Base-by-base conservation (phyloP, 1,139 yeast genomes). In the Petasospora fabianii region DNA sequence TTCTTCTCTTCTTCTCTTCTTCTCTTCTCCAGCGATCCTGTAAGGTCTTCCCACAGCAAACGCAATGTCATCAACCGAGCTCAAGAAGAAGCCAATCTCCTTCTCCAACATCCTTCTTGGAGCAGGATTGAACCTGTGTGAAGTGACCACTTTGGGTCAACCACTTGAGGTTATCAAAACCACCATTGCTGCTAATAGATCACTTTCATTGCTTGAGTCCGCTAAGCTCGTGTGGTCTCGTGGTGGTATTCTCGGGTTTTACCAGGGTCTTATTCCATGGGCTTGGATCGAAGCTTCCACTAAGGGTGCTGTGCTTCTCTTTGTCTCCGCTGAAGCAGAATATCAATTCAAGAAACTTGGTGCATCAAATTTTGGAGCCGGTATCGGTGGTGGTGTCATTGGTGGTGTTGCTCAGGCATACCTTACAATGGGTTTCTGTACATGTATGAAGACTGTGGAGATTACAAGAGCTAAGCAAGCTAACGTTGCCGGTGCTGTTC, bases 281-380 rank as follows among this genome's bases (percentile, higher is more conserved):
- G 98, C 97, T 3, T 90, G 97, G 97, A 84, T 92, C 53, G 98
- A 92, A 65, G 98, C 97, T n/a, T 84, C 96, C 17, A 92, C 98
- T 33, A 92, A 92, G 63, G 98, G 98, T 60, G 97, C 97, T 4
- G 96, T 90, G n/a, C 71, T 92, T 44, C 72, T 92, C 54, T 94
- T 92, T 55, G 97, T 90, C 19, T 82, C 95, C 36, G 80, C 95
- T 26, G 98, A 92, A 60, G 84, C 88, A 36, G 98, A 92, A 64
- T 87, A 86, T 62, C 76, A 74, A 41, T 78, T 81, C 57, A 80
- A 73, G 55, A 80, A 74, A 55, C 56, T 84, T 24, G 94, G 95
- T 36, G 73, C 82, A 18, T 71, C 73, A 44, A 77, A 81, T 48
- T 90, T 92, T 55, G 71, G 78, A 20, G 75, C 95, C 15, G 98